Base-by-base conservation (phyloP, 1,139 yeast species). In the Suhomyces maxii region DNA sequence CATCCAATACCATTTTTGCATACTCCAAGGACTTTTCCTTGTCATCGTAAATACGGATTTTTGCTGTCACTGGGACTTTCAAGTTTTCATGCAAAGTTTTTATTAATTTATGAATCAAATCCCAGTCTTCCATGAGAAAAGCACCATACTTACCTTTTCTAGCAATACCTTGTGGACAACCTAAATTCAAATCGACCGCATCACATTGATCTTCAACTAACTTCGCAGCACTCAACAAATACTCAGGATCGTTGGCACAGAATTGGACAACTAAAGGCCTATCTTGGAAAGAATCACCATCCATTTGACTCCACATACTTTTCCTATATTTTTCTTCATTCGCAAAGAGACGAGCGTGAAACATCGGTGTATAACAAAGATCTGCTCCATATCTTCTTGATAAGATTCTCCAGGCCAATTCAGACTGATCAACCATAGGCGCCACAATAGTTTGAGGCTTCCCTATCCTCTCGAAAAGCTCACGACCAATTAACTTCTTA, bases 101-200 rank as follows among this genome's bases (percentile, higher is more conserved):
- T 54, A 95, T 91, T 48, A 95, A 73, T 41, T 73, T 77, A 56
- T 82, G 77, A 26, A 95, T 83, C 51, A 91, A 71, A 37, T 82
- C 89, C 99, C 99, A 93, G 61, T 95, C 97, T 49, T 95, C 99
- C 97, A 91, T 93, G 44, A 95, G 70, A 58, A 90, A 95, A 0
- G 99, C 85, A 0, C 99, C 99, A 62, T 95, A 95, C 55, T 88
- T 86, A 0, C 99, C 99, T 64, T 89, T 88, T 52, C 79, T 80
- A 0, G 99, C 99, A 50, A 95, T 95, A 1, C 97, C 97, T 67
- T 95, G 99, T 0, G 99, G 99, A 64, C 99, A 95, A 0, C 99
- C 99, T 50, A 95, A 73, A 60, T 93, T 93, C 54, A 93, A 76
- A 67, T 93, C 99, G 12, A 93, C 95, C 0, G 98, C 99, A 70